Base-by-base conservation (phyloP, 177 flowering plant species). In the Vitis hybrid region DNA sequence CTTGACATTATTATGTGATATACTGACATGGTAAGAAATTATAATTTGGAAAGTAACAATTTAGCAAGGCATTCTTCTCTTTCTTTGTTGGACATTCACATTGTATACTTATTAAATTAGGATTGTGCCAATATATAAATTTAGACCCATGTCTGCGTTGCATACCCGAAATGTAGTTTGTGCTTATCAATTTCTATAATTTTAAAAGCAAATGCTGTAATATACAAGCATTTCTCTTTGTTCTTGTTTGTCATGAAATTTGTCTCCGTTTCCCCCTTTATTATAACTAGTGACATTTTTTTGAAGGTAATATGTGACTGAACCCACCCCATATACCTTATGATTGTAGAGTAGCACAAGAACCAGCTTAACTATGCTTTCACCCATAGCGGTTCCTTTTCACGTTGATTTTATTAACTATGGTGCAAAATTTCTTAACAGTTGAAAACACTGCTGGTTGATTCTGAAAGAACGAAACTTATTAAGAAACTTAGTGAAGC, bases 401-500 rank as follows among this genome's bases (percentile, higher is more conserved):
- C 19, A 20, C 16, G 5, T 26, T 26, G 29, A 26, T 26, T 26
- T 26, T 50, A 4, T 68, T 54, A 19, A 20, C 11, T 66, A 20
- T 29, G 58, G 29, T 13, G 19, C 11, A 9, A 26, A 53, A 13
- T 55, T 65, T 39, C 29, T 69, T 63, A 15, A 50, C 86, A 92
- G 98, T 72, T 94, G 80, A 84, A 83, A 72, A 63, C 87, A 26
- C 71, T 92, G 75, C 79, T 89, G 34, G 78, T 82, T 73, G 93
- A 94, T 86, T 71, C 92, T 59, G 88, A 88, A 72, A 88, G 98
- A 80, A 57, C 81, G 59, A 87, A 83, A 75, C 90, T 94, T 14
- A 60, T 77, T 16, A 86, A 63, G 73, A 94, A 94, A 74, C 81
- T 94, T 26, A 90, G 97, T 83, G 97, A 94, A 83, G 97, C 98